Evolutionary conservation across 2,329 filamentous ascomycete species (phyloP).

Genomic region (Curvularia verruculosa): DNA sequence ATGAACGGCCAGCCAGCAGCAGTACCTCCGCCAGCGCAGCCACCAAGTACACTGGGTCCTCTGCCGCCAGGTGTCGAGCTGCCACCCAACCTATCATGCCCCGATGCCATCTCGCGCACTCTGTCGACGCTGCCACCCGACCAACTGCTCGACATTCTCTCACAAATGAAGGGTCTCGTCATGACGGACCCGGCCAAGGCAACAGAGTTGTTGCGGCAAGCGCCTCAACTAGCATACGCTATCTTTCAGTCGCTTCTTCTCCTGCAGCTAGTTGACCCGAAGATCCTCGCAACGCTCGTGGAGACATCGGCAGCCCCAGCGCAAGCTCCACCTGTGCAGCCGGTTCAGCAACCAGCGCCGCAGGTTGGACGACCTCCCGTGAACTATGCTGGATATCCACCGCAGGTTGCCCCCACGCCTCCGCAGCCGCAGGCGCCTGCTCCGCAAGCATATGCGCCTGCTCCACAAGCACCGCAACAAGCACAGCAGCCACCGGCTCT

Average conservation of each 20-base stretch:
- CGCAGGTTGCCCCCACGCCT: conserved; percentile 59
- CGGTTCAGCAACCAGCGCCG: conserved; percentile 44
- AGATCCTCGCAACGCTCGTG: conserved; percentile 80
- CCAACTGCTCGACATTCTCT: conserved; percentile 90
- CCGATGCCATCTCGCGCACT: conserved; percentile 90
- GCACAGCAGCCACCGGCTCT: conserved; percentile 31
- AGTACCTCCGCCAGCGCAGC: conserved; percentile 43
- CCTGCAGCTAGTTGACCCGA: conserved; percentile 88
- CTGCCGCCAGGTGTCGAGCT: conserved; percentile 86
- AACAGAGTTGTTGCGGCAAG: conserved; percentile 83
- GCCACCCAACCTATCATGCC: conserved; percentile 79
- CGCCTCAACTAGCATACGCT: conserved; percentile 91
- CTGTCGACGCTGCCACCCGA: conserved; percentile 83
- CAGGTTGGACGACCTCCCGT: conserved; percentile 39
- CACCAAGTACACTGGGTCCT: conserved; percentile 69
- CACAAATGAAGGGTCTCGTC: conserved; percentile 93
- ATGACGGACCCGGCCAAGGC: conserved; percentile 80
- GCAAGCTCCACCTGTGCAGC: conserved; percentile 49
- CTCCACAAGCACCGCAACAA: conserved; percentile 39
- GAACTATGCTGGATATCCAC: conserved; percentile 47
- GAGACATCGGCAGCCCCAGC: conserved; percentile 56
- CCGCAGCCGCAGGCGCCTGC: conserved; percentile 52
- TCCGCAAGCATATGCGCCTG: conserved; percentile 53
- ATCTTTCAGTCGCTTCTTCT: conserved; percentile 93
- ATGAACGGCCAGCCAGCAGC: conserved; percentile 40